Base-by-base conservation (phyloP, 345 rosid species). In the Sisymbrium altissimum region DNA sequence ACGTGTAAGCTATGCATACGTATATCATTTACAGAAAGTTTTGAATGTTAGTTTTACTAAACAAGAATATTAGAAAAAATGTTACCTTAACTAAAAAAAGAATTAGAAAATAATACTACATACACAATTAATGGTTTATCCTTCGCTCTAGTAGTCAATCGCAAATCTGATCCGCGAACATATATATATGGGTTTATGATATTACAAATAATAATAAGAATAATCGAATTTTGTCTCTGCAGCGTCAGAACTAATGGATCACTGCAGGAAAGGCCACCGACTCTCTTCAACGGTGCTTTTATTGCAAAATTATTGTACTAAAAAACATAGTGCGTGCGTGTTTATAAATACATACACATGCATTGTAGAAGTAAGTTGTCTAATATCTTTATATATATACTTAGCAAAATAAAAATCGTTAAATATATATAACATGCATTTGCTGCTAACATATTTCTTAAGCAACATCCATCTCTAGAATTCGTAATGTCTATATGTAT, bases 201-300 rank as follows among this genome's bases (percentile, higher is more conserved):
- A 52, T 32, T 23, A 18, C 6, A 55, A 33, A 27, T 27, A 15
- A 15, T 2, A 64, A 13, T 4, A 53, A 54, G 71, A 55, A 73
- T 73, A 64, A 64, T 73, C 11, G 71, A 64, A 73, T 73, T 73
- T 44, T 44, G 71, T 44, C 71, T 64, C 30, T 44, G 77, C 38
- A 15, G 39, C 23, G 49, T 65, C 66, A 66, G 66, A 66, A 36
- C 4, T 38, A 45, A 65, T 57, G 66, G 53, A 57, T 46, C 66
- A n/a, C 19, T 56, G 71, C 33, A 54, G 55, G 76, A 64, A 35
- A 43, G 57, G 46, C 43, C 78, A 74, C 66, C 78, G 78, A 74
- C 78, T 36, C 60, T 25, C 60, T 12, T 9, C 4, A 65, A 53
- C 72, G 72, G 67, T 74, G 78, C 60, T 65, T 65, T 74, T 45